Conservation (phyloP, 2,329 filamentous ascomycete species). For the Bipolaris bicolor region DNA sequence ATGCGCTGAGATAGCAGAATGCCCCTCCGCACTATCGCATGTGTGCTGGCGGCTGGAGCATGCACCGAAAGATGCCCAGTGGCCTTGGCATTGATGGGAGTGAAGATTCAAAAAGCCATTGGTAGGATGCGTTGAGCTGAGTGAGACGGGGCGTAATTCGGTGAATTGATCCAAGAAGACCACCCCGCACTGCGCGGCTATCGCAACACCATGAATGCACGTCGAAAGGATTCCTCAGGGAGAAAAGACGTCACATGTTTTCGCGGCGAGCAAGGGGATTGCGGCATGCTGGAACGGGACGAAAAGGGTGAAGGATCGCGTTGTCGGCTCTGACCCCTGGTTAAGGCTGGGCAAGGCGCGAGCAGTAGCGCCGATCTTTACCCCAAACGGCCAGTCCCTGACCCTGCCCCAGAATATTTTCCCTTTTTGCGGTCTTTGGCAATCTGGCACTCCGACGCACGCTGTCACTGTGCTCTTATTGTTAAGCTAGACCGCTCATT, state of each 20-base stretch:
- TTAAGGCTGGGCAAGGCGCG: background rate
- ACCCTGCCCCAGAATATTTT: slow-evolving; percentile 17
- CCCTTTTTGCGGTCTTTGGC: background rate
- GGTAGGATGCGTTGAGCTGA: background rate
- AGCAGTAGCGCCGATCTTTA: background rate
- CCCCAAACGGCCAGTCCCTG: background rate
- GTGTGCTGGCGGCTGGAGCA: background rate
- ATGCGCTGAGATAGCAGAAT: background rate
- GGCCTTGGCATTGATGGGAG: background rate
- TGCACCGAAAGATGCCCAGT: background rate
- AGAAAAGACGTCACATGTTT: slow-evolving; percentile 16
- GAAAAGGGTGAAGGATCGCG: slow-evolving; percentile 2
- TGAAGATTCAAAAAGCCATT: background rate
- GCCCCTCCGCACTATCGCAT: background rate
- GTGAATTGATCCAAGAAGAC: background rate
- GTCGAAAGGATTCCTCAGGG: background rate
- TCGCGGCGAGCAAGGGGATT: slow-evolving; percentile 5
- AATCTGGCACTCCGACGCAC: slow-evolving; percentile 11
- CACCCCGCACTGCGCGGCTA: too few relatives aligned
- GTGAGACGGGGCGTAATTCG: background rate
- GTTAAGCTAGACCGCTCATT: slow-evolving; percentile 5
- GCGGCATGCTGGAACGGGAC: background rate
- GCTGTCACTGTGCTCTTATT: slow-evolving; percentile 14
- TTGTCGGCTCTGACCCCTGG: slow-evolving; percentile 2
- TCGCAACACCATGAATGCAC: background rate